Base-by-base conservation (phyloP, 23 red algal species). In the Rhodosorus marinus region DNA sequence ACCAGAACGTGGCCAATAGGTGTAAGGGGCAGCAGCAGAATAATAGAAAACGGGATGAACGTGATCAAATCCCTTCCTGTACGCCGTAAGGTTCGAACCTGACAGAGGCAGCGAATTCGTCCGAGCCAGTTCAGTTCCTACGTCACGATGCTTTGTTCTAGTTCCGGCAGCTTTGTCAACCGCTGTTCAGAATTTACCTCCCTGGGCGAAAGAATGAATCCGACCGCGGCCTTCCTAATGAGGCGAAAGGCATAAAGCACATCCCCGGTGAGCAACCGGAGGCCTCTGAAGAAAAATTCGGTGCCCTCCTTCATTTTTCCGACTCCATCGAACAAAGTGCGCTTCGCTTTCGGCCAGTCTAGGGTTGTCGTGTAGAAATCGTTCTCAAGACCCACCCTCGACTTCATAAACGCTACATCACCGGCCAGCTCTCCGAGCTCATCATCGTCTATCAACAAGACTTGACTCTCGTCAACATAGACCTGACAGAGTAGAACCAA, bases 1-100 rank as follows among this genome's bases (percentile, higher is more conserved):
- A 98, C 77, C 5, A 98, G 75, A 14, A 98, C 90, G 42, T 98
- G 90, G 3, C 90, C 90, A 5, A 98, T 69, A 3, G 90, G 90
- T 3, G 90, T 85, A 26, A 98, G 49, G 54, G 90, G 90, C 32
- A 77, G 59, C 24, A 82, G 78, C 34, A 98, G 50, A 2, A 98
- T 69, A 21, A 98, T 63, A 4, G 76, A 75, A 51, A 98, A 98
- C 31, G 90, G 90, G 7, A 98, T 60, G 3, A 98, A 62, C 11
- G 90, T 85, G 26, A 98, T 47, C 17, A 98, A 41, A 50, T 98
- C 90, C 15, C 79, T 55, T 4, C 71, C 79, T 15, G 90, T 98
- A 1, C 90, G 72, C 4, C 90, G 52, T 7, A 98, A 47, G 1
- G 90, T 98, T 22, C 90, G 90, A 23, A 98, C 76, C n/a, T n/a